Evolutionary conservation across 306 rosid species (phyloP).

Genomic region (Rosa multiflora): DNA sequence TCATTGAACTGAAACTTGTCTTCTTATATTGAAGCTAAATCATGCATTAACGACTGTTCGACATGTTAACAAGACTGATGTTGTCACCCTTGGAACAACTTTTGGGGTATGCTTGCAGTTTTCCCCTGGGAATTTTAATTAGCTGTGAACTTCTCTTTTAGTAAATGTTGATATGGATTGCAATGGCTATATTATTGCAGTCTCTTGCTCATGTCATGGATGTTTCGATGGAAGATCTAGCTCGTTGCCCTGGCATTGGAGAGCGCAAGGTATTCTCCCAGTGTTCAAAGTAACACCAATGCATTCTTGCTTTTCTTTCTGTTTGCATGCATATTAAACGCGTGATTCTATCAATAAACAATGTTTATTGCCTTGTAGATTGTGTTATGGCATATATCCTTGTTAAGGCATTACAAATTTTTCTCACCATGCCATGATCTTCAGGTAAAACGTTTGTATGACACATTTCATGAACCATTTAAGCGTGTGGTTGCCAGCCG

Average conservation of each 20-base stretch:
- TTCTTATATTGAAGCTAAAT: conserved; percentile 52
- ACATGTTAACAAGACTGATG: conserved; percentile 95
- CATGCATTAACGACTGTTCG: conserved; percentile 79
- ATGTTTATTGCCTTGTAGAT: not conserved
- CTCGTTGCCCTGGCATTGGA: conserved; percentile 99
- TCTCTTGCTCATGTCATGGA: conserved; percentile 90
- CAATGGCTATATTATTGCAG: conserved; percentile 44
- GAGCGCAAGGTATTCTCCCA: conserved; percentile 80
- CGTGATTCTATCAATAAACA: not conserved
- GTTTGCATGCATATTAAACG: not conserved
- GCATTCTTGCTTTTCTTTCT: not conserved
- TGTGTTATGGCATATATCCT: not conserved
- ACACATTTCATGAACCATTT: conserved; percentile 95
- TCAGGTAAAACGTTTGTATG: conserved; percentile 87
- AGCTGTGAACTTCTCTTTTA: not conserved
- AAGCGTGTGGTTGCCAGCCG: conserved; percentile 61
- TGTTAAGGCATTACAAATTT: not conserved
- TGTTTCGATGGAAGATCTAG: conserved; percentile 98
- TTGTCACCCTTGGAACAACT: conserved; percentile 89
- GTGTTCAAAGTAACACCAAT: not conserved
- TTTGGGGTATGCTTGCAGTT: conserved; percentile 69
- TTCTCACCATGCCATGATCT: not conserved
- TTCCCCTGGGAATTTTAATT: conserved; percentile 7
- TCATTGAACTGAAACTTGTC: conserved; percentile 25
- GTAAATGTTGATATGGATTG: conserved; percentile 11